Percentiles rank a stretch among this genome's conserved stretches.
Conservation (phyloP, 257 asterid species). For the Solanum raphanifolium region DNA sequence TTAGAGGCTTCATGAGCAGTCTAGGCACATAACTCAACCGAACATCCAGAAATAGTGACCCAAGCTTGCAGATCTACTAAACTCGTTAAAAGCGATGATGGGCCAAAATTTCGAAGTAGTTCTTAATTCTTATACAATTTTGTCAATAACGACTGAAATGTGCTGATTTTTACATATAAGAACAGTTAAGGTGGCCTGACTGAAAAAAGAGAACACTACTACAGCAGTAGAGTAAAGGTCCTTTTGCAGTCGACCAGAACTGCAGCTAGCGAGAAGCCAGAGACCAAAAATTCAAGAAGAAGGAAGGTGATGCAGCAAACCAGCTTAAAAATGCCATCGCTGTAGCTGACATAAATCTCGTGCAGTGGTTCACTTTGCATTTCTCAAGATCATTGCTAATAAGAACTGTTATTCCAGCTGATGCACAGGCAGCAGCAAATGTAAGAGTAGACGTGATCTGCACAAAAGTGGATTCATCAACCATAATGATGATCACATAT, state of each 20-base stretch:
- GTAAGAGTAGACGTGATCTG: conserved; percentile 67
- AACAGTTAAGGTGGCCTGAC: neutral
- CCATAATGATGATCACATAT: neutral
- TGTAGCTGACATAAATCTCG: conserved; percentile 81
- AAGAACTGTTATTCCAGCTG: conserved; percentile 88
- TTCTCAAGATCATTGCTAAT: conserved; percentile 68
- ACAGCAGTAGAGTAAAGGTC: neutral
- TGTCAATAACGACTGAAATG: neutral
- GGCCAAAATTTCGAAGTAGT: neutral
- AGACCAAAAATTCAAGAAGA: conserved; percentile 73
- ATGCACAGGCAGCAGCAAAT: conserved; percentile 88
- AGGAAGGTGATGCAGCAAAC: conserved; percentile 69
- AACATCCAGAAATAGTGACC: neutral
- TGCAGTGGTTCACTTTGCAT: conserved; percentile 67
- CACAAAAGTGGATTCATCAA: conserved; percentile 2
- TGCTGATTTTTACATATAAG: neutral
- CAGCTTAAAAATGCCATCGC: conserved; percentile 93
- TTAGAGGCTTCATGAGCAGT: neutral
- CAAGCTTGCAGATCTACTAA: neutral
- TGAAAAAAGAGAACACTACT: neutral
- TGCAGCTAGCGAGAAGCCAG: conserved; percentile 44
- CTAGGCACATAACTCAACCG: neutral
- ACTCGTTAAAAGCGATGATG: neutral
- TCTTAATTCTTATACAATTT: neutral
- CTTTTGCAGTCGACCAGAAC: neutral